Evolutionary conservation across 345 rosid genomes (phyloP), one percentile per base, ranked within the genome.

Genomic region (Mercurialis annua): DNA sequence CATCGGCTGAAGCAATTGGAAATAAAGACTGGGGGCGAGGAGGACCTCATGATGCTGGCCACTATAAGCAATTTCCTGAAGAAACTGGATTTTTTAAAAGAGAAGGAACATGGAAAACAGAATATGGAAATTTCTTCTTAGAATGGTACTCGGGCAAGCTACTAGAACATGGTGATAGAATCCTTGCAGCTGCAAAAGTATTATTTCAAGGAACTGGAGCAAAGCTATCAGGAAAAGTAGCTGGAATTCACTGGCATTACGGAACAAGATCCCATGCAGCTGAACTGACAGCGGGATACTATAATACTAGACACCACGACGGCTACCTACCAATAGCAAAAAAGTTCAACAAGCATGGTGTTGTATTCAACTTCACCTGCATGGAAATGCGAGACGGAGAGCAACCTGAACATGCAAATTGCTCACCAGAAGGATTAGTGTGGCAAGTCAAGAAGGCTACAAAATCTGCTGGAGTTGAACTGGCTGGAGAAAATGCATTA

Each of bases 181-280:
- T 91, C 79, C 82, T 91, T 62, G 77, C 86, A 70, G 85, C 92
- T 23, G 97, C 96, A 4, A 78, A 80, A 65, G 86, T 87, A 46
- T 71, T 84, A 56, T 94, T 84, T 58, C 90, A 84, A 70, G 90
- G 92, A 75, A 82, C 78, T 5, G 86, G 88, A 65, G 84, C 80
- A 50, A 84, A 80, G 78, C 75, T 94, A 36, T 94, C 97, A 0
- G 97, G 90, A 31, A 91, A 90, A 72, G 81, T 94, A 63, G 99
- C 95, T 1, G 92, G 99, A n/a, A 91, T 94, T 68, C 99, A 91
- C 78, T 94, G 97, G 99, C 97, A 91, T 62, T 85, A 94, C 83
- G 76, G 77, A 85, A 85, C 97, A 26, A 90, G 97, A 76, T 91
- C 99, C 33, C 99, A 91, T 56, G 92, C 97, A 12, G 92, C 99